These are phyloP conservation scores for Hemileia vastatrix DNA, from an alignment of 1,284 basidiomycete species.

Conservation along the genomic window DNA sequence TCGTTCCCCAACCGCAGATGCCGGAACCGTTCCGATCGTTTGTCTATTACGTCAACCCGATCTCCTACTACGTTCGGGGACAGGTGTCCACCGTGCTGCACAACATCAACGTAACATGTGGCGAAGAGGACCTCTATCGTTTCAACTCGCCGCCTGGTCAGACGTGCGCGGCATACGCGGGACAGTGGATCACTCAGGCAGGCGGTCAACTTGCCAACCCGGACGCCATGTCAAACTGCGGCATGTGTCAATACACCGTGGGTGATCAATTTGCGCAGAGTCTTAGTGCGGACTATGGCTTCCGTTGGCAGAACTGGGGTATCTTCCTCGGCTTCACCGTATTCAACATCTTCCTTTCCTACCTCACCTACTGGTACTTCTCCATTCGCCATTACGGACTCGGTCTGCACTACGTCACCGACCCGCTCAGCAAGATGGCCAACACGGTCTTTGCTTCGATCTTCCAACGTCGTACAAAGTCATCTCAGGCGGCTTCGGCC, in stretches of 20 bases:
- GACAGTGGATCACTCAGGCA: slow-evolving; percentile 27
- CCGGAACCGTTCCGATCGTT: slow-evolving; percentile 31
- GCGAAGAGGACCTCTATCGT: slow-evolving; percentile 28
- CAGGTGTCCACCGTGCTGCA: slow-evolving; percentile 35
- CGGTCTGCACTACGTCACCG: slow-evolving; percentile 6
- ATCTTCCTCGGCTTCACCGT: slow-evolving; percentile 31
- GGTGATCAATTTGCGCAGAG: slow-evolving; percentile 31
- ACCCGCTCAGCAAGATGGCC: too few species aligned
- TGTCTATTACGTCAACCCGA: slow-evolving; percentile 15
- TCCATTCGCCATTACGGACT: too few species aligned
- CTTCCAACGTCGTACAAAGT: too few species aligned
- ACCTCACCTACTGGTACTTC: slow-evolving; percentile 32
- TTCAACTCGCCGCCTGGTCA: slow-evolving; percentile 33
- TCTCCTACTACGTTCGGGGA: slow-evolving; percentile 34
- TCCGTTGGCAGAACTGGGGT: slow-evolving; percentile 32
- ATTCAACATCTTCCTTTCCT: slow-evolving; percentile 27
- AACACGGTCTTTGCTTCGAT: too few species aligned
- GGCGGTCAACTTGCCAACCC: slow-evolving; percentile 31
- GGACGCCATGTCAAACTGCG: slow-evolving; percentile 19
- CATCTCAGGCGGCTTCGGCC: too few species aligned
- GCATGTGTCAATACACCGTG: background rate
- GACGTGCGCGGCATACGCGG: slow-evolving; percentile 31
- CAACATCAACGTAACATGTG: slow-evolving; percentile 32
- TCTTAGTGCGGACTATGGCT: slow-evolving; percentile 28
- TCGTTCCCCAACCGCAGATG: slow-evolving; percentile 33